Evolutionary conservation across 768 basidiomycete genomes (phyloP).

Genomic region (Galerina sulciceps): DNA sequence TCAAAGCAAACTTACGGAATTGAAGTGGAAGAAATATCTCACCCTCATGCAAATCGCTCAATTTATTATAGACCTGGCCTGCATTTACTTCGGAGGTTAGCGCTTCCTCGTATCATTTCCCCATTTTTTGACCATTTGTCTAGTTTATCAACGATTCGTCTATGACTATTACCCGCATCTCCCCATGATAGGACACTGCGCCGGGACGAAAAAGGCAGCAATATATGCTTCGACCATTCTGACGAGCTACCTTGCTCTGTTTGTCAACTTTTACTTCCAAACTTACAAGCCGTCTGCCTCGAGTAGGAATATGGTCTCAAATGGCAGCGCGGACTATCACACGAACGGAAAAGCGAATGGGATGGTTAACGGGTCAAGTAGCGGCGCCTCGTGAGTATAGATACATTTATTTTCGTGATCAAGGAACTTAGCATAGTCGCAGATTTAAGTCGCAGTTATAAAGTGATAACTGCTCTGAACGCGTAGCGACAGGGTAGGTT

Average conservation of each 20-base stretch:
- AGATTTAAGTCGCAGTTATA: conserved; percentile 39
- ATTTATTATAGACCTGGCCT: conserved; percentile 89
- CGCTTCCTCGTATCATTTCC: conserved; percentile 22
- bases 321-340: conserved; percentile 45
- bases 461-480: too few species aligned
- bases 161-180: conserved; percentile 61
- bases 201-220: conserved; percentile 90
- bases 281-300: conserved; percentile 72
- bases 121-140: background rate
- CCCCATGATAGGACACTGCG: conserved; percentile 83
- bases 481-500: too few species aligned
- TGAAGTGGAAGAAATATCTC: conserved; percentile 97
- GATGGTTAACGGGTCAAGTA: conserved; percentile 11
- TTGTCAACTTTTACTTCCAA: conserved; percentile 93
- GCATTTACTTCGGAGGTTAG: conserved; percentile 96
- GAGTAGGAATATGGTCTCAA: conserved; percentile 48
- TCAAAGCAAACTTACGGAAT: background rate
- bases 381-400: conserved; percentile 18
- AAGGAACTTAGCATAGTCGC: background rate
- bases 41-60: conserved; percentile 97
- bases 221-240: conserved; percentile 87
- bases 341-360: conserved; percentile 39
- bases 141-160: conserved; percentile 84
- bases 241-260: conserved; percentile 89
- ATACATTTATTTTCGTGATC: background rate